Conservation (phyloP, 106 monocot genomes). For the Allium fistulosum region DNA sequence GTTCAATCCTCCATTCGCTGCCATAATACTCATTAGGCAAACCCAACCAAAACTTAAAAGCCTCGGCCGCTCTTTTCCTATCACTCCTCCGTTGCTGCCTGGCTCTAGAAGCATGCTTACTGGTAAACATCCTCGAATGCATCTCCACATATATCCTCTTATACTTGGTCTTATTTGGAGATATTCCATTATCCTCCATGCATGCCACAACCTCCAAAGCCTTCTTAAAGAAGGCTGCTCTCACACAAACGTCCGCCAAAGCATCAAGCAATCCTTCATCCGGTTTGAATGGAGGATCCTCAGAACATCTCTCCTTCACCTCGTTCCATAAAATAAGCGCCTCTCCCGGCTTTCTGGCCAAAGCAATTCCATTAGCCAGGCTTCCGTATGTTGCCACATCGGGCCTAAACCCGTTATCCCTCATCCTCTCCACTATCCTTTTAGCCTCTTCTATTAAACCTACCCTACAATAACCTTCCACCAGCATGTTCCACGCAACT, state of each 20-base stretch:
- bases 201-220: slow-evolving; percentile 90
- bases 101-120: slow-evolving; percentile 90
- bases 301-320: slow-evolving; percentile 60
- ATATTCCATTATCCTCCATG: slow-evolving; percentile 93
- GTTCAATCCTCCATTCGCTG: slow-evolving; percentile 91
- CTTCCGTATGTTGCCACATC: slow-evolving; percentile 83
- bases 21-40: slow-evolving; percentile 91
- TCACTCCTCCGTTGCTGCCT: slow-evolving; percentile 79
- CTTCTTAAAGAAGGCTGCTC: slow-evolving; percentile 86
- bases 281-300: slow-evolving; percentile 40
- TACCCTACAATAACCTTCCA: slow-evolving; percentile 74
- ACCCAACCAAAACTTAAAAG: slow-evolving; percentile 97
- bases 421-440: slow-evolving; percentile 64
- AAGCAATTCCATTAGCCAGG: slow-evolving; percentile 73
- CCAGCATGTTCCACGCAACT: slow-evolving; percentile 85
- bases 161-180: slow-evolving; percentile 89
- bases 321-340: slow-evolving; percentile 88
- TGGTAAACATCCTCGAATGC: slow-evolving; percentile 97
- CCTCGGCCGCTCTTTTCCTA: slow-evolving; percentile 87
- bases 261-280: slow-evolving; percentile 79
- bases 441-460: slow-evolving; percentile 70
- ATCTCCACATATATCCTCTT: slow-evolving; percentile 93
- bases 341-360: slow-evolving; percentile 78
- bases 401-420: slow-evolving; percentile 58
- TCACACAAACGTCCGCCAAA: slow-evolving; percentile 79